These are phyloP conservation scores for Solanum peruvianum DNA, from an alignment of 257 asterid species.

Conservation along the genomic window DNA sequence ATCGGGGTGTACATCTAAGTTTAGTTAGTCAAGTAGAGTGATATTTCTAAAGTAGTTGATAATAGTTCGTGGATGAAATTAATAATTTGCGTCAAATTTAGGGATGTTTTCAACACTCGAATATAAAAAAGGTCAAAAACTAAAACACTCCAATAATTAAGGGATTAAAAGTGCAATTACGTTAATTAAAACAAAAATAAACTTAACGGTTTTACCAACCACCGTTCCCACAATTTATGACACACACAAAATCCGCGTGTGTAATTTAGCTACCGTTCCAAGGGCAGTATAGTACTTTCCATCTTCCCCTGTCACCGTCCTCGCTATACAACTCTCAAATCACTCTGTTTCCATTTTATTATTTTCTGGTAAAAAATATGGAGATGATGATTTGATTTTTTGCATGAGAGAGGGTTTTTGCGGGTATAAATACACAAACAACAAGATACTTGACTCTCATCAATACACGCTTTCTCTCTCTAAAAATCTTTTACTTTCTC, in stretches of 20 bases:
- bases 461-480: background rate
- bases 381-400: background rate
- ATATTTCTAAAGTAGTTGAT: too few relatives aligned
- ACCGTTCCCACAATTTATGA: background rate
- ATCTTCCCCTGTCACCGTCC: background rate
- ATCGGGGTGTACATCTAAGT: too few relatives aligned
- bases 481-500: background rate
- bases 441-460: background rate
- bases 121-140: background rate
- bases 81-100: too few relatives aligned
- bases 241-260: background rate
- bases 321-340: background rate
- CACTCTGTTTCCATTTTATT: background rate
- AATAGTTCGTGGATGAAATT: too few relatives aligned
- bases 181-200: background rate
- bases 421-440: background rate
- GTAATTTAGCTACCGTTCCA: background rate
- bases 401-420: background rate
- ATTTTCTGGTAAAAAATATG: background rate
- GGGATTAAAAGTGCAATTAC: background rate
- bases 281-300: background rate
- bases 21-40: too few relatives aligned
- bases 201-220: background rate
- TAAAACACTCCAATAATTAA: background rate
- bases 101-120: too few relatives aligned